Conservation (phyloP, 2,329 filamentous ascomycete genomes). For the Hymenoscyphus linearis region DNA sequence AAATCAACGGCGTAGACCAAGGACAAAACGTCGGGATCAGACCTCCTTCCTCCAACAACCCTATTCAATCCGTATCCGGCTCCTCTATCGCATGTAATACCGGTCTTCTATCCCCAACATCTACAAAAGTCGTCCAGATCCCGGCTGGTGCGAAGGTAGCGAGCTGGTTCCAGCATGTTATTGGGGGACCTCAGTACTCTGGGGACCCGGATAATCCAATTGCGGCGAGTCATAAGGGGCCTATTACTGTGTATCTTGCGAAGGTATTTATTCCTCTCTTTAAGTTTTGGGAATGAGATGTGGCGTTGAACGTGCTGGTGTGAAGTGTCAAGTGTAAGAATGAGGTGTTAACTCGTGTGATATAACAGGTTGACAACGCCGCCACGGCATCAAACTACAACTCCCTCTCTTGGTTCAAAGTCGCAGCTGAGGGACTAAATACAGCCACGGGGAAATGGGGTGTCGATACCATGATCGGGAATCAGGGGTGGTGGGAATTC, state of each 20-base stretch:
- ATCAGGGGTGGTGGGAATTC: conserved; percentile 43
- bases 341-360: no score
- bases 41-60: conserved; percentile 44
- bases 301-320: no score
- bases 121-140: conserved; percentile 38
- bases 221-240: conserved; percentile 41
- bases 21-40: conserved; percentile 46
- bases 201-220: conserved; percentile 45
- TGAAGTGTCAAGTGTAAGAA: no score
- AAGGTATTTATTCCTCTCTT: conserved; percentile 32
- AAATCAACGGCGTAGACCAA: conserved; percentile 44
- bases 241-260: conserved; percentile 39
- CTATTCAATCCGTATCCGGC: conserved; percentile 44
- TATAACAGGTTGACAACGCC: conserved; percentile 35
- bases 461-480: conserved; percentile 26
- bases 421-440: conserved; percentile 37
- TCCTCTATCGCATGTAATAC: conserved; percentile 43
- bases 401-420: conserved; percentile 38
- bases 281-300: not conserved
- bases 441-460: conserved; percentile 21
- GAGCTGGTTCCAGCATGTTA: conserved; percentile 45
- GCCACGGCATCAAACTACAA: conserved; percentile 22
- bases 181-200: conserved; percentile 41
- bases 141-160: conserved; percentile 45
- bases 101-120: conserved; percentile 34